Percentiles rank a stretch among this genome's conserved stretches.
These are phyloP conservation scores for Erysimum cheiri DNA, from an alignment of 441 rosid species.

Conservation along the genomic window DNA sequence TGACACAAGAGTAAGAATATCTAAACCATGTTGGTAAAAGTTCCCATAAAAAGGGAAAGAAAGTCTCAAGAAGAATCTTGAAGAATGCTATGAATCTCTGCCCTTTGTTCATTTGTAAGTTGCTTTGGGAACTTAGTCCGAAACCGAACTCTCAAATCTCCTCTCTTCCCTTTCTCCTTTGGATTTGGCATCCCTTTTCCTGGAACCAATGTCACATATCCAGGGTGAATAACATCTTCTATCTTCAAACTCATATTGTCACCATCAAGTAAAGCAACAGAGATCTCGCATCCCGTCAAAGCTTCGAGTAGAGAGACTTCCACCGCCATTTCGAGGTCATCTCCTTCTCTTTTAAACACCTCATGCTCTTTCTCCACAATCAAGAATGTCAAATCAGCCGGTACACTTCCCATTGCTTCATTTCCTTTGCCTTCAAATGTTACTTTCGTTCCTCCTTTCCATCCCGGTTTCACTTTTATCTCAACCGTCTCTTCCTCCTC, in stretches of 20 bases:
- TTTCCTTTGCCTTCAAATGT: slow-evolving; percentile 84
- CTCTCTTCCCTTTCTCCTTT: slow-evolving; percentile 61
- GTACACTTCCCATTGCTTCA: slow-evolving; percentile 61
- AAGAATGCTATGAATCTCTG: slow-evolving; percentile 51
- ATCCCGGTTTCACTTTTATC: slow-evolving; percentile 81
- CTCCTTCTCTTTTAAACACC: slow-evolving; percentile 63
- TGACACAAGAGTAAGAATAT: slow-evolving; percentile 11
- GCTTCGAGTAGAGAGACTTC: slow-evolving; percentile 74
- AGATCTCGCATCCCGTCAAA: slow-evolving; percentile 64
- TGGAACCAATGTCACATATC: slow-evolving; percentile 51
- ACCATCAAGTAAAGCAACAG: slow-evolving; percentile 69
- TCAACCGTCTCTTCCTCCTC: slow-evolving; percentile 69
- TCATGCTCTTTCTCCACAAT: slow-evolving; percentile 64
- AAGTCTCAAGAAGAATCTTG: slow-evolving; percentile 43
- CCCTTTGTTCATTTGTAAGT: slow-evolving; percentile 58
- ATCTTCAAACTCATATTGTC: slow-evolving; percentile 47
- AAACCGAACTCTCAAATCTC: slow-evolving; percentile 63
- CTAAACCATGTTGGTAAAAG: slow-evolving; percentile 33
- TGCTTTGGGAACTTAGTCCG: slow-evolving; percentile 62
- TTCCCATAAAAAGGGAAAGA: slow-evolving; percentile 13
- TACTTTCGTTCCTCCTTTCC: slow-evolving; percentile 79
- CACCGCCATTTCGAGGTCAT: slow-evolving; percentile 62
- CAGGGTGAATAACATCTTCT: slow-evolving; percentile 62
- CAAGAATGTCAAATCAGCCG: slow-evolving; percentile 70
- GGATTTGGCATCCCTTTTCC: slow-evolving; percentile 78